Evolutionary conservation across 495 filamentous ascomycete genomes (phyloP), one percentile per base, ranked within the genome.

Genomic region (Penicillium maclennaniae): DNA sequence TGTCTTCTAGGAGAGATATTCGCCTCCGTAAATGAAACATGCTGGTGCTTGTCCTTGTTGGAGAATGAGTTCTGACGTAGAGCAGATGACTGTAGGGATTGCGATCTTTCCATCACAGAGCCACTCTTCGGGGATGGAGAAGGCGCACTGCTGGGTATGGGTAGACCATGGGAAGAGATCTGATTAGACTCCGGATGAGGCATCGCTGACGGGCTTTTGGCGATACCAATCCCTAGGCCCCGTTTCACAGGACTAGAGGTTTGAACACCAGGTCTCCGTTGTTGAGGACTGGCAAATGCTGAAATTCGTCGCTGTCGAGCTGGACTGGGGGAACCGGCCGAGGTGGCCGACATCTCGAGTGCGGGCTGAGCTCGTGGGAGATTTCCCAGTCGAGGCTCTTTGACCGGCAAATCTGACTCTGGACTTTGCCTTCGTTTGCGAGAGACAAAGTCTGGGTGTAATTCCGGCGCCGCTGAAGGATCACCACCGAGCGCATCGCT

Each of bases 141-240:
- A 5, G 47, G 47, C n/a, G 48, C 28, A 25, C 8, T 40, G 36
- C 46, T 54, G 15, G 43, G 40, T 20, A 42, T 47, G 15, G 39
- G 2, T 5, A n/a, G 38, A 6, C 16, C 16, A 7, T 9, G 2
- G 7, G 17, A 5, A 19, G 43, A 28, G 10, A 21, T 19, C 34
- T 53, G 54, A 25, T 28, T 48, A n/a, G 54, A 60, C 1, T 50
- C 27, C 37, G 52, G 16, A 25, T 52, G 17, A 0, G 45, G 3
- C 6, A 47, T 43, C 0, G 40, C 40, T n/a, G 38, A 37, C 15
- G 70, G 68, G 31, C 63, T 73, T 36, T 49, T 48, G 0, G 68
- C 69, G 6, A 71, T 68, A 12, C 68, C 67, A 12, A 73, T 38
- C 8, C 67, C 68, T 16, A 73, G 42, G n/a, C 65, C 59, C 34